Conservation (phyloP, 352 stramenopile species). For the Globisporangium cylindrosporum region DNA sequence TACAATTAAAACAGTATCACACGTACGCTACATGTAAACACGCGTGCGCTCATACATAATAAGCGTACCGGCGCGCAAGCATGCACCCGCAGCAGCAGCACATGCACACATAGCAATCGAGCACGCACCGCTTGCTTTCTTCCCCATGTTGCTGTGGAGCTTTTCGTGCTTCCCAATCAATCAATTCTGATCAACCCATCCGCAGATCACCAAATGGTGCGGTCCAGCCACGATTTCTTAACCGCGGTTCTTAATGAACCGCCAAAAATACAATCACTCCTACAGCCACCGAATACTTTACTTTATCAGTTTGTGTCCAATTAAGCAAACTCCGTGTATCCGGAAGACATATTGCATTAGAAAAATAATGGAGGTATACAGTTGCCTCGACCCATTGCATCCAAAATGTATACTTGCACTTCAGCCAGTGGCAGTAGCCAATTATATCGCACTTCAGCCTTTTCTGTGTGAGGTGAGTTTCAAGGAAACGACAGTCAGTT, state of each 20-base stretch:
- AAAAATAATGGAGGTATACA: background rate
- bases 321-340: background rate
- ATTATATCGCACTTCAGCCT: conserved; percentile 4
- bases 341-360: background rate
- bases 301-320: background rate
- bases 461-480: conserved; percentile 1
- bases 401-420: background rate
- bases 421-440: conserved; percentile 12
- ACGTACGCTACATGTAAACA: background rate
- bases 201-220: background rate
- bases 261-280: conserved; percentile 1
- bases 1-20: background rate
- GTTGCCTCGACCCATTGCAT: background rate
- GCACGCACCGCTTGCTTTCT: conserved; percentile 36
- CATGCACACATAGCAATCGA: background rate
- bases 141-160: conserved; percentile 31
- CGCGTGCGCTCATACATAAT: background rate
- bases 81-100: background rate
- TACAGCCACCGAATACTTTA: conserved; percentile 9
- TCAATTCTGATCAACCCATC: conserved; percentile 14
- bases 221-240: background rate
- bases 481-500: conserved; percentile 16
- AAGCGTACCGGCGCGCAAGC: too few species aligned
- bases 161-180: conserved; percentile 16
- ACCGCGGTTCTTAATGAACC: conserved; percentile 2